Base-by-base conservation (phyloP, 1,284 basidiomycete species). In the Golubevia pallescens region DNA sequence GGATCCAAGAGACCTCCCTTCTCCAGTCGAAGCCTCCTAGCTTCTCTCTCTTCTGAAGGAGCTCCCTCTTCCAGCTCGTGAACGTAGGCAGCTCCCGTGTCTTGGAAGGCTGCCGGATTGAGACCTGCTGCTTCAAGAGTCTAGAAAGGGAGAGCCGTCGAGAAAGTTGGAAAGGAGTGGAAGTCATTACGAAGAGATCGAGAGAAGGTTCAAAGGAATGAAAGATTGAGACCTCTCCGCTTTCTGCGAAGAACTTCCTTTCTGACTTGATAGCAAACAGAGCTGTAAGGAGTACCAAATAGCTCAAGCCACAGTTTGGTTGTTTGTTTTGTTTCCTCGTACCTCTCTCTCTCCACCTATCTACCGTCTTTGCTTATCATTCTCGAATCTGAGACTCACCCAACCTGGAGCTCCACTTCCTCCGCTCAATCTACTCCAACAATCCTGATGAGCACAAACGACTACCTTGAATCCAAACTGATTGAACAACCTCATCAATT, bases 381-480 rank as follows among this genome's bases (percentile, higher is more conserved):
- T n/a, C n/a, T n/a, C n/a, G n/a, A n/a, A n/a, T n/a, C n/a, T n/a
- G 4, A 14, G 19, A 61, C 62, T 58, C 38, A 69, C 63, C 95
- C 95, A 98, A 1, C 93, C 86, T 0, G 86, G 82, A 1, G 86
- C 85, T 2, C 83, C 81, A 8, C 84, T 87, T 1, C 96, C 97
- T 16, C 96, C 97, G 6, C 90, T 91, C 77, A 95, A 94, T 3
- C 95, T 90, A 1, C 94, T 97, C 94, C 95, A 99, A 24, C 98
- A 94, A 70, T 88, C 87, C 66, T 88, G 87, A 65, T 88, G 87
- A 2, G 86, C 81, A 71, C 86, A 87, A 14, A 99, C 89, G 77
- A 96, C 94, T 2, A 92, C 92, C 1, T 90, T 89, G 24, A 99
- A 85, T 1, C 94, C 94, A 68, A 93, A 93, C 67, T 91, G 85